Evolutionary conservation across 1,284 basidiomycete genomes (phyloP).

Genomic region (Trichosporon asahii): DNA sequence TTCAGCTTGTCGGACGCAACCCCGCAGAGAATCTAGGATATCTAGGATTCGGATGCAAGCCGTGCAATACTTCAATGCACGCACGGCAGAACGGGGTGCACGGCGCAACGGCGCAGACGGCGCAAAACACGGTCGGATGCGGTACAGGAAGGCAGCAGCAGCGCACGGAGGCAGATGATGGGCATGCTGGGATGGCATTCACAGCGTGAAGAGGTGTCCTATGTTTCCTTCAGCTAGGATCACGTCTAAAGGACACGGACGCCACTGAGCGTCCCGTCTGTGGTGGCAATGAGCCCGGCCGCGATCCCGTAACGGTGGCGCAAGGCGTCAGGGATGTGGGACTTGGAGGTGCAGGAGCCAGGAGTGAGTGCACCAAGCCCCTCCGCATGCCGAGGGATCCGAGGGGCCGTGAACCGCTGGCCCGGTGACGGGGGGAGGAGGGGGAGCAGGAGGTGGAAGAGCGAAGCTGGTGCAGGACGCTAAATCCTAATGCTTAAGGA

Average conservation of each 20-base stretch:
- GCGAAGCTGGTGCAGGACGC: background rate
- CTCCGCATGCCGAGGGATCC: conserved; percentile 1
- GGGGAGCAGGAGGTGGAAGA: background rate
- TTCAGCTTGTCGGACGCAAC: background rate
- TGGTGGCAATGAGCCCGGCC: conserved; percentile 18
- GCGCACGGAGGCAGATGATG: background rate
- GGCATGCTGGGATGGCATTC: background rate
- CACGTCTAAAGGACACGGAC: background rate
- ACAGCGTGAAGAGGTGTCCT: background rate
- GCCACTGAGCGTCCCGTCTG: conserved; percentile 9
- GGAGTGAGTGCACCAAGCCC: background rate
- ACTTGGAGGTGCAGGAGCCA: background rate
- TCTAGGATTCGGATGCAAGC: background rate
- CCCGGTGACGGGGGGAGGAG: no score
- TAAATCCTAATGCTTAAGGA: conserved; percentile 5
- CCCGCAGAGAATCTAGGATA: background rate
- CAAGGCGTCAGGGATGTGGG: conserved; percentile 6
- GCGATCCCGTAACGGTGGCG: conserved; percentile 20
- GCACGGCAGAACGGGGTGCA: background rate
- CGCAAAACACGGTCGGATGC: background rate
- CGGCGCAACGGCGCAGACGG: background rate
- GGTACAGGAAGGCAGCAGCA: background rate
- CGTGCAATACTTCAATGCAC: background rate
- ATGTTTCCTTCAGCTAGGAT: conserved; percentile 4
- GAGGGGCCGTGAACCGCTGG: background rate